Conservation (phyloP, 768 basidiomycete genomes). For the Chiua virens region DNA sequence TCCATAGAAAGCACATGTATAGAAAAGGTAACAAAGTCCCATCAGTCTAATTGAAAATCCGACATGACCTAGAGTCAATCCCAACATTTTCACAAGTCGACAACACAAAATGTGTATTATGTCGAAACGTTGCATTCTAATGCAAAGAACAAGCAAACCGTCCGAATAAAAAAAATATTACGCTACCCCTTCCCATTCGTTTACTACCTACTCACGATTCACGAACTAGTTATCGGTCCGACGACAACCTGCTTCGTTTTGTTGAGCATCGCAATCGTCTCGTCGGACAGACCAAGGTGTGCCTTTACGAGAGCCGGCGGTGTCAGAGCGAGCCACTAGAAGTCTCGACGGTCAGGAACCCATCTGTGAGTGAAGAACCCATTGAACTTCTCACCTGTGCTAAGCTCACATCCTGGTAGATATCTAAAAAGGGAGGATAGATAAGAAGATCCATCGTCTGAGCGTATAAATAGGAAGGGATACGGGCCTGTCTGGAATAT, state of each 20-base stretch:
- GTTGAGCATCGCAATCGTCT: constrained; percentile 34
- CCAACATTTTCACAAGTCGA: no score
- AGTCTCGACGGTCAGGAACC: neutral
- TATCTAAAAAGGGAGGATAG: constrained; percentile 7
- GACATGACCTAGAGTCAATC: no score
- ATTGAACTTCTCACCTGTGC: constrained; percentile 38
- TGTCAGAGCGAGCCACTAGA: constrained; percentile 45
- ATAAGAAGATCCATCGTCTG: neutral
- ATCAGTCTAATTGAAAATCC: no score
- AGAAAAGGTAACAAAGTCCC: no score
- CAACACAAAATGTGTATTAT: no score
- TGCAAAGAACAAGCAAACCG: no score
- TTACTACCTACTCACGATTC: neutral
- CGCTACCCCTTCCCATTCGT: no score
- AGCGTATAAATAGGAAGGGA: neutral
- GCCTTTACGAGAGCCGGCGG: constrained; percentile 48
- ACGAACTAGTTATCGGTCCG: constrained; percentile 16
- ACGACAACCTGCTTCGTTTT: constrained; percentile 42
- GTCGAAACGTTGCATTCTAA: no score
- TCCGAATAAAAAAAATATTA: no score
- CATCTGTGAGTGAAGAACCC: neutral
- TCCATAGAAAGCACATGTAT: no score
- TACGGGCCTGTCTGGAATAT: constrained; percentile 43
- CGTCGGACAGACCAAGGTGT: constrained; percentile 42
- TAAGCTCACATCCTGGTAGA: constrained; percentile 40